These are phyloP conservation scores for Boletus tylopilopsis DNA, from an alignment of 768 basidiomycete genomes.

Conservation along the genomic window DNA sequence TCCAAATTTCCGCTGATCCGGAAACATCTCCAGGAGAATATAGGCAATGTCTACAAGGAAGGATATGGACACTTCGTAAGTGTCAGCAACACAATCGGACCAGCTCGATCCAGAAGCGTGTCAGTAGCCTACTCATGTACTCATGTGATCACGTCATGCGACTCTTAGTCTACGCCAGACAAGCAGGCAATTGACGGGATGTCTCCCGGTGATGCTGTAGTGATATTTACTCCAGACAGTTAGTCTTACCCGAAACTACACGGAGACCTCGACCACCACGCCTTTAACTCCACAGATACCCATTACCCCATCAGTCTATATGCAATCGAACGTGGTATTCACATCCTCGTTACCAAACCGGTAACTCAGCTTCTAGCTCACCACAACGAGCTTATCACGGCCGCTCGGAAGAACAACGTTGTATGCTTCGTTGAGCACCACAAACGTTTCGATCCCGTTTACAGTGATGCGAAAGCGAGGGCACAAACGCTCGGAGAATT, in stretches of 20 bases:
- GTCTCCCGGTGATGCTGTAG: conserved; percentile 80
- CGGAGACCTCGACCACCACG: not conserved
- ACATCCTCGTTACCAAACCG: conserved; percentile 92
- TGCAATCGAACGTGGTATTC: conserved; percentile 80
- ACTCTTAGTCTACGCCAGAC: conserved; percentile 43
- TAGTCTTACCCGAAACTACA: conserved; percentile 24
- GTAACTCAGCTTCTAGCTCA: conserved; percentile 83
- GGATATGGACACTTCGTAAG: conserved; percentile 81
- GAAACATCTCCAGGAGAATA: conserved; percentile 76
- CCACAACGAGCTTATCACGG: conserved; percentile 72
- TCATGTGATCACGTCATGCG: conserved; percentile 1
- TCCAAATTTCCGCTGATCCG: conserved; percentile 85
- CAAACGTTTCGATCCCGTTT: conserved; percentile 89
- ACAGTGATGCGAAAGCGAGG: conserved; percentile 84
- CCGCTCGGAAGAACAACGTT: conserved; percentile 76
- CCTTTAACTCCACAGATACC: conserved; percentile 47
- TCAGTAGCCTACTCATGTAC: conserved; percentile 37
- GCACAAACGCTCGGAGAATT: conserved; percentile 80
- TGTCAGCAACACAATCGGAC: not conserved
- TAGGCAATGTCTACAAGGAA: conserved; percentile 81
- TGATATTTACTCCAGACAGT: conserved; percentile 93
- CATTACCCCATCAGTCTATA: conserved; percentile 84
- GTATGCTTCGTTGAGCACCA: conserved; percentile 95
- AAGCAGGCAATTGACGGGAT: conserved; percentile 76
- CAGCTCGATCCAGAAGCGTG: conserved; percentile 76